A percentile compares a stretch with the other conserved stretches of the same genome.
Conservation (phyloP, 345 rosid species). For the Ceriops decandra region DNA sequence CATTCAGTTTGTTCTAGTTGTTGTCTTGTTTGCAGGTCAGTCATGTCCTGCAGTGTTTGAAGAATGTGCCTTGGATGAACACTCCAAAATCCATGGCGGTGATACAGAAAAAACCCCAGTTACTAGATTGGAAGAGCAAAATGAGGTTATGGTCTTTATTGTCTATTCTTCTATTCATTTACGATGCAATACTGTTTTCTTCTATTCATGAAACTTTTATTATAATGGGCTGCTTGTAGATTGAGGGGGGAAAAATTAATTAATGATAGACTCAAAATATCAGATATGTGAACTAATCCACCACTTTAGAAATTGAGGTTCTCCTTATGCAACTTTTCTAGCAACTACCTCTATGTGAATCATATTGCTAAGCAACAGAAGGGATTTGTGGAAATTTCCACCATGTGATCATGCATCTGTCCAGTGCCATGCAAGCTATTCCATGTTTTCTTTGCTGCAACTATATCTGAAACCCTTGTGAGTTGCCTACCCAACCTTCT, state of each 20-base stretch:
- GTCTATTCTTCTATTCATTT: neutral
- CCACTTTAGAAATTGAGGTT: neutral
- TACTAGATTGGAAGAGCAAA: conserved; percentile 1
- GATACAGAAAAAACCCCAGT: neutral
- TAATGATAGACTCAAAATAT: too few species aligned
- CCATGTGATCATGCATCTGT: too few species aligned
- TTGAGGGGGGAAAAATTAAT: too few species aligned
- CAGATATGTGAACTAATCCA: too few species aligned
- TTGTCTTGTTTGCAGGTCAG: neutral
- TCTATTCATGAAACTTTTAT: neutral
- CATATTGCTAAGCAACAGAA: neutral
- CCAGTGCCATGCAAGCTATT: too few species aligned
- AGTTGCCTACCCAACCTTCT: too few species aligned
- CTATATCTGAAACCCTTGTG: too few species aligned
- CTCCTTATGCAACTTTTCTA: neutral
- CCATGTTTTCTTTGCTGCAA: too few species aligned
- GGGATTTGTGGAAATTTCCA: neutral
- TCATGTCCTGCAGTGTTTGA: neutral
- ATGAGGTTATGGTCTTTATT: neutral
- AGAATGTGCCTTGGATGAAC: neutral
- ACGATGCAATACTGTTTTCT: neutral
- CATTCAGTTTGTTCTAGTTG: neutral
- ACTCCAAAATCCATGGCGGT: conserved; percentile 2
- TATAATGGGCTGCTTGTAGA: too few species aligned
- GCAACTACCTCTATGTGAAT: neutral